Percentiles rank a stretch among this genome's conserved stretches.
Evolutionary conservation across 1,284 basidiomycete genomes (phyloP).

Genomic region (Puccinia novopanici): DNA sequence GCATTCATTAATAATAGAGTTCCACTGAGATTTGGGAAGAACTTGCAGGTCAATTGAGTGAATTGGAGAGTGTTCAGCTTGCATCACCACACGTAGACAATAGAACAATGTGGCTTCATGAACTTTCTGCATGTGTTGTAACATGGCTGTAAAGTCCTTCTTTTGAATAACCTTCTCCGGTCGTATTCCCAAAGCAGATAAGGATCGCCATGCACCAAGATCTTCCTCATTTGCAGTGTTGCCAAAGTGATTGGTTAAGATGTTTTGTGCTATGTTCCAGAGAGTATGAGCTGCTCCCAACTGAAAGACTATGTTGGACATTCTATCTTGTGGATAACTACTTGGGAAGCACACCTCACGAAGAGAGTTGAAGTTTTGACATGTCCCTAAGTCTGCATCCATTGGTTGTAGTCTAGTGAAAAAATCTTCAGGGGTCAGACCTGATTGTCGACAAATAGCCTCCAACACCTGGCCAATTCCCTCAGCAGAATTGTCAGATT

Average conservation of each 20-base stretch:
- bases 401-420: neutral
- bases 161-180: neutral
- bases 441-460: too few species aligned
- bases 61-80: too few species aligned
- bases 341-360: neutral
- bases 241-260: conserved; percentile 8
- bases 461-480: conserved; percentile 2
- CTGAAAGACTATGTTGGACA: neutral
- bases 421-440: neutral
- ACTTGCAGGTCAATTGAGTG: too few species aligned
- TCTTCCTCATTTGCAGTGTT: too few species aligned
- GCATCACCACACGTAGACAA: too few species aligned
- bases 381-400: neutral
- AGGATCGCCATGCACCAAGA: conserved; percentile 19
- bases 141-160: too few species aligned
- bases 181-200: conserved; percentile 6
- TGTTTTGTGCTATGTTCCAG: neutral
- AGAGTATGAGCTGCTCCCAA: neutral
- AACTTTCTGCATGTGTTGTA: too few species aligned
- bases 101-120: neutral
- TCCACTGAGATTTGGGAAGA: too few species aligned
- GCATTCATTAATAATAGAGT: neutral
- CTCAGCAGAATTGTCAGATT: conserved; percentile 9
- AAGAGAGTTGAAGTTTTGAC: conserved; percentile 2
- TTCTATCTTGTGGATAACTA: neutral